phyloP scores from a whole-genome alignment of 2,329 filamentous ascomycete species.

The Sarocladium brachiariae region DNA sequence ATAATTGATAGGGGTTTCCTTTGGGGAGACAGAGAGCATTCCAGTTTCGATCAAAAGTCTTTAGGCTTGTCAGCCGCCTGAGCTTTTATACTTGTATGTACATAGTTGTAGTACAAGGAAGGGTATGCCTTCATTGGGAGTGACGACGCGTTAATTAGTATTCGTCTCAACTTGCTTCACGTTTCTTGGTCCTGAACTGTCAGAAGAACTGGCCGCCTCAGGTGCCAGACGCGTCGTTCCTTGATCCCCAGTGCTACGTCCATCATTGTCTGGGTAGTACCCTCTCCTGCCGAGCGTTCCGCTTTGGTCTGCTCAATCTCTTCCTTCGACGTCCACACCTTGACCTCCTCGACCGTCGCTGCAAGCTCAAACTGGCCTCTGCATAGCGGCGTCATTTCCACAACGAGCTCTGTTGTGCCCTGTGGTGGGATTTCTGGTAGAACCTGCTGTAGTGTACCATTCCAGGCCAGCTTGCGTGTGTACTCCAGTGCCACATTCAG shows the following conservation, averaged over 20 bases:
- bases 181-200: slow-evolving; percentile 40
- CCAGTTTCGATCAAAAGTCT: no score
- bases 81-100: no score
- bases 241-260: slow-evolving; percentile 51
- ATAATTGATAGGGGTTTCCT: no score
- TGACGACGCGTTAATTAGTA: not conserved
- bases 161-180: not conserved
- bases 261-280: slow-evolving; percentile 50
- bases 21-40: no score
- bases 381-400: slow-evolving; percentile 70
- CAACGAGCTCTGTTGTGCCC: slow-evolving; percentile 49
- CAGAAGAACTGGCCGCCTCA: slow-evolving; percentile 49
- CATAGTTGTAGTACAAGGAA: no score
- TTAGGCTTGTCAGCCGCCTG: no score
- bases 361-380: slow-evolving; percentile 77
- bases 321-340: slow-evolving; percentile 35
- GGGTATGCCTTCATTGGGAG: no score
- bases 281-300: slow-evolving; percentile 31
- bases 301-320: slow-evolving; percentile 17
- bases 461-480: slow-evolving; percentile 76
- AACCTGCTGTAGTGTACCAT: slow-evolving; percentile 71
- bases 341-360: slow-evolving; percentile 74
- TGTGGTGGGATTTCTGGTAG: slow-evolving; percentile 57
- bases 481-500: slow-evolving; percentile 70
- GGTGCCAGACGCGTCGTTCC: slow-evolving; percentile 60